A percentile compares a stretch with the other conserved stretches of the same genome.
Evolutionary conservation across 2,329 filamentous ascomycete species (phyloP).

Genomic region (Grosmannia clavigera): DNA sequence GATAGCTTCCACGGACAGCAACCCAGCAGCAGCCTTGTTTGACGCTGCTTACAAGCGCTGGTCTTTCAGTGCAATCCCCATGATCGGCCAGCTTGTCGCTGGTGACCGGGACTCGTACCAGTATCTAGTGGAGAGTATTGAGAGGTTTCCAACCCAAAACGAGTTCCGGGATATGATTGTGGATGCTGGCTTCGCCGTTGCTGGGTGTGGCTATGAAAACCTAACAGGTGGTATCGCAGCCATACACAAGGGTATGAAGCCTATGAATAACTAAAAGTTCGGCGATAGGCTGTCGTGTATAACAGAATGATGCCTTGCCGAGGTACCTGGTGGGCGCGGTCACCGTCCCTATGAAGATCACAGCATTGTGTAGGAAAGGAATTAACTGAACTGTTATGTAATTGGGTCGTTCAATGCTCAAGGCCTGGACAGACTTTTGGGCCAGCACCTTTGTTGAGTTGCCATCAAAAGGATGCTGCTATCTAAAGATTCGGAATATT

Average conservation of each 20-base stretch:
- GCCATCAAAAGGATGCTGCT: no score
- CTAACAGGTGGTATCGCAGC: constrained; percentile 86
- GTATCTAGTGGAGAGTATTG: constrained; percentile 97
- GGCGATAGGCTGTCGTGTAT: background rate
- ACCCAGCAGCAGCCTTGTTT: constrained; percentile 55
- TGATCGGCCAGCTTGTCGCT: constrained; percentile 91
- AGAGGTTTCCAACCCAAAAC: constrained; percentile 76
- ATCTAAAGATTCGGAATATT: no score
- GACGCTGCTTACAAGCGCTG: constrained; percentile 86
- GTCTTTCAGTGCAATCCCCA: constrained; percentile 86
- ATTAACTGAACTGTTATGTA: no score
- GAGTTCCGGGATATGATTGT: constrained; percentile 75
- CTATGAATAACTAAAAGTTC: constrained; percentile 20
- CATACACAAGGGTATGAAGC: constrained; percentile 95
- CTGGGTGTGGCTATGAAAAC: constrained; percentile 76
- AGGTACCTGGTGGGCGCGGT: no score
- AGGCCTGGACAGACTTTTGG: no score
- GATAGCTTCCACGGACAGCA: constrained; percentile 33
- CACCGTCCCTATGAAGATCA: no score
- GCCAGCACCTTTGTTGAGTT: no score
- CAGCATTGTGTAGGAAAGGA: no score
- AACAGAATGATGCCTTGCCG: no score
- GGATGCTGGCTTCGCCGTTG: constrained; percentile 74
- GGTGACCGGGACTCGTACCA: constrained; percentile 94
- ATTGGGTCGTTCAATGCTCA: no score